Base-by-base conservation (phyloP, 2,329 filamentous ascomycete species). In the Xylariaceae sp. region DNA sequence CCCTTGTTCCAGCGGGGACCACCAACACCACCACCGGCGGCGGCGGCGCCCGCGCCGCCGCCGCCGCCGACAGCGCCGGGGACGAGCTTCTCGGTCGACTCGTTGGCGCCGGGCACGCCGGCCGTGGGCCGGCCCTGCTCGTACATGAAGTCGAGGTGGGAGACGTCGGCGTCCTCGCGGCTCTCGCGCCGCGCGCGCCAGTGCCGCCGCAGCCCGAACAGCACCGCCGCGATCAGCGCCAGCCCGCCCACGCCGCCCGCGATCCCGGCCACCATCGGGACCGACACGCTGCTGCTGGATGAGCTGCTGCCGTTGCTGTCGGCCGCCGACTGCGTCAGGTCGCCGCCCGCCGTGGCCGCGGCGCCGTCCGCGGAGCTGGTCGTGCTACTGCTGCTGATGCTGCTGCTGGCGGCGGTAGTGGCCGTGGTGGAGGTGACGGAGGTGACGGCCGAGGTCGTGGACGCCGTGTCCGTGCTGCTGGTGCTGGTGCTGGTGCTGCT, bases 141-240 rank as follows among this genome's bases (percentile, higher is more conserved):
- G 37, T 55, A 56, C 45, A 53, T 47, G 30, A 38, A 40, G 35
- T 56, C 52, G 2, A 54, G 42, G 24, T 46, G 43, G 14, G 41
- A 37, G 10, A 49, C n/a, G n/a, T n/a, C 22, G 2, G 45, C 45
- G 12, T 53, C 52, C 17, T 53, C 45, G 30, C 50, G 46, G 11
- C 49, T 51, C 19, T 51, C 40, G 27, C 53, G 46, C 19, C 52
- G 43, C 42, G 45, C 50, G 31, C 47, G 41, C 53, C 53, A 57
- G 17, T 54, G 43, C 3, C 52, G 41, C 17, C 50, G 45, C 10
- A 55, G 50, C 8, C 47, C 39, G 19, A 57, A 42, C 2, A 57
- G 38, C 12, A 33, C 24, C 5, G 44, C 31, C 4, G 48, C 18
- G n/a, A 55, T 37, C n/a, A 57, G 15, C 2, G 42, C 35, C 2